Evolutionary conservation across 2,329 filamentous ascomycete species (phyloP).

Genomic region (Colletotrichum siamense): DNA sequence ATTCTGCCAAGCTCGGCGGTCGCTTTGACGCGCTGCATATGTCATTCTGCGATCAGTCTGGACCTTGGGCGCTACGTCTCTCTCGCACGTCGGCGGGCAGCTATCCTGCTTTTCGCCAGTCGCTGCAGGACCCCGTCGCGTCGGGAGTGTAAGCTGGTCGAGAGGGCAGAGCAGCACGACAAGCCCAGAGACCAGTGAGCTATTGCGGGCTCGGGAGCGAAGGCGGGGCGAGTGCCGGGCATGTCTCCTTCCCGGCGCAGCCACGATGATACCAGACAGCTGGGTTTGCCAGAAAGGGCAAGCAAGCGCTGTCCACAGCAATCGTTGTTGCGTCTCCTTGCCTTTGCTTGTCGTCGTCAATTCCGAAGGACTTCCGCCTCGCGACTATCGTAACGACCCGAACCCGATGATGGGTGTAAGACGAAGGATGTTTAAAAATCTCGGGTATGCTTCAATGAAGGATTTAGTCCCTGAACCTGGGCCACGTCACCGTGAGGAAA

Average conservation of each 20-base stretch:
- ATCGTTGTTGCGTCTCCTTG: not conserved
- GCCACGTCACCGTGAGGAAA: not conserved
- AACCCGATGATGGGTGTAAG: not conserved
- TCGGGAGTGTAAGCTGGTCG: not conserved
- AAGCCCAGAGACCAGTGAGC: not conserved
- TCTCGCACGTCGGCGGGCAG: not conserved
- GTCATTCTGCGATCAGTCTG: not conserved
- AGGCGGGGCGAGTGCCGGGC: not conserved
- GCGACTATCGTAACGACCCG: not conserved
- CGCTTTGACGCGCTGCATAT: not conserved
- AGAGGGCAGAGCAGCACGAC: not conserved
- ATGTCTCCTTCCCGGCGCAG: not conserved
- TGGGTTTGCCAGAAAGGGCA: not conserved
- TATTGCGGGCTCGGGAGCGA: not conserved
- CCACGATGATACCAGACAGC: not conserved
- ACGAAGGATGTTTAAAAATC: not conserved
- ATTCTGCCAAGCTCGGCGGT: not conserved
- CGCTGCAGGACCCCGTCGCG: not conserved
- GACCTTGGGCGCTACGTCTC: not conserved
- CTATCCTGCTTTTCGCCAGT: not conserved
- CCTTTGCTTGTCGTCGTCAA: not conserved
- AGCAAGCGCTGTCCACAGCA: not conserved
- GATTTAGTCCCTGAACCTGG: not conserved
- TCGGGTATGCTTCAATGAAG: not conserved
- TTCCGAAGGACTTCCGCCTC: not conserved